phyloP scores from a whole-genome alignment of 352 stramenopile genomes.

The Globisporangium irregulare region DNA sequence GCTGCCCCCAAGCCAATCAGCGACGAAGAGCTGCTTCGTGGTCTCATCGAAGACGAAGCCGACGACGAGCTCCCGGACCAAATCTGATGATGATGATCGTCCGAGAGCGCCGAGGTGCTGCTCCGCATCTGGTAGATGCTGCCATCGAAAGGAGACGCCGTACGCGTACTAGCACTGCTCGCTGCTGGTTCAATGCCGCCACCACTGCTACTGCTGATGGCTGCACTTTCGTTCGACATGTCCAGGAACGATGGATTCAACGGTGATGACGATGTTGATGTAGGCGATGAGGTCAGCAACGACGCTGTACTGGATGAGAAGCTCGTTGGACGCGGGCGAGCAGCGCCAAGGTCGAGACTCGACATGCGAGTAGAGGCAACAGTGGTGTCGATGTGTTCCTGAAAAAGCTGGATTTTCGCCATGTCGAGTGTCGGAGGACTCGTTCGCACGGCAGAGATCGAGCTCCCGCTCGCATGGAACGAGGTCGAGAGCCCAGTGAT shows the following conservation, averaged over 20 bases:
- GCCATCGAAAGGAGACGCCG: slow-evolving; percentile 26
- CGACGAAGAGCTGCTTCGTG: slow-evolving; percentile 44
- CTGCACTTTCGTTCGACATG: background rate
- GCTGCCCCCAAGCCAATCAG: slow-evolving; percentile 21
- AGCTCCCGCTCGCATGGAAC: slow-evolving; percentile 30
- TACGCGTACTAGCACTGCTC: slow-evolving; percentile 6
- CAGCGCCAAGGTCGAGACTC: background rate
- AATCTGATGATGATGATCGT: slow-evolving; percentile 1
- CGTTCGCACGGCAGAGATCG: slow-evolving; percentile 45
- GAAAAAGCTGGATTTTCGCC: slow-evolving; percentile 61
- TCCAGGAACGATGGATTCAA: slow-evolving; percentile 58
- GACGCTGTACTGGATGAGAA: slow-evolving; percentile 61
- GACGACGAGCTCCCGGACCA: slow-evolving; percentile 1
- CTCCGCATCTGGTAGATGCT: slow-evolving; percentile 10
- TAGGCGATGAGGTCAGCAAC: slow-evolving; percentile 56
- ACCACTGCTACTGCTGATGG: background rate
- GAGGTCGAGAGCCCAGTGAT: slow-evolving; percentile 34
- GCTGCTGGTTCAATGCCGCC: slow-evolving; percentile 2
- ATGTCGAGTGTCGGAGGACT: slow-evolving; percentile 54
- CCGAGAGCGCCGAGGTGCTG: background rate
- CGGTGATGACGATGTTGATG: slow-evolving; percentile 61
- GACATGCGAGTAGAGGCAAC: background rate
- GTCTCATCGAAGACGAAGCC: slow-evolving; percentile 11
- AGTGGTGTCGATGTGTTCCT: slow-evolving; percentile 39
- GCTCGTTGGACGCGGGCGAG: slow-evolving; percentile 30